Conservation (phyloP, 1,139 yeast species). For the Trichomonascaceae sp. region DNA sequence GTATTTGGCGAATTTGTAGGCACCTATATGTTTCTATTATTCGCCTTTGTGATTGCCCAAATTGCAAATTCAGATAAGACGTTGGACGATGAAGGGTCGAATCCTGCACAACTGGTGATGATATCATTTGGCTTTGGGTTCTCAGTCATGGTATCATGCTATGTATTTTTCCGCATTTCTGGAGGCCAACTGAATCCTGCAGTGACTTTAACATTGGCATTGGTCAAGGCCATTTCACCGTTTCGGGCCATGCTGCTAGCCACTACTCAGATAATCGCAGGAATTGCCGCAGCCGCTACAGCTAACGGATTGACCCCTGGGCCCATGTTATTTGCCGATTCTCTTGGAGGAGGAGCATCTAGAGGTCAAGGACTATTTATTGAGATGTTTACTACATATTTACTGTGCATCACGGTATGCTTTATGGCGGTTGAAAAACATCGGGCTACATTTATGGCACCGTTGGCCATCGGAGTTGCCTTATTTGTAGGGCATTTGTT, state of each 20-base stretch:
- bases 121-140: slow-evolving; percentile 86
- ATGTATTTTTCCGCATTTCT: slow-evolving; percentile 69
- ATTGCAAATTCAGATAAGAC: slow-evolving; percentile 53
- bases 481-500: slow-evolving; percentile 78
- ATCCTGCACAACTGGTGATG: slow-evolving; percentile 68
- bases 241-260: slow-evolving; percentile 62
- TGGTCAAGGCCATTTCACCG: slow-evolving; percentile 70
- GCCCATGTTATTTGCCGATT: slow-evolving; percentile 61
- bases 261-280: slow-evolving; percentile 69
- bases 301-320: slow-evolving; percentile 89
- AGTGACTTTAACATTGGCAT: slow-evolving; percentile 65
- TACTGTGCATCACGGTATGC: slow-evolving; percentile 69
- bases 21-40: slow-evolving; percentile 76
- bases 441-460: slow-evolving; percentile 72
- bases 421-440: slow-evolving; percentile 83
- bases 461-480: slow-evolving; percentile 76
- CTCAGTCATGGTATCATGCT: slow-evolving; percentile 71
- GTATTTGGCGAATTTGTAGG: slow-evolving; percentile 71
- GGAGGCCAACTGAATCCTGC: slow-evolving; percentile 94
- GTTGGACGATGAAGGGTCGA: slow-evolving; percentile 37
- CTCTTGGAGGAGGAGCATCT: slow-evolving; percentile 67
- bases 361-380: slow-evolving; percentile 71
- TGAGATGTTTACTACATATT: slow-evolving; percentile 75
- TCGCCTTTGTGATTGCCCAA: slow-evolving; percentile 79
- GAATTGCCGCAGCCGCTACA: slow-evolving; percentile 91